Evolutionary conservation across 1,284 basidiomycete species (phyloP).

Genomic region (Naganishia sp.): DNA sequence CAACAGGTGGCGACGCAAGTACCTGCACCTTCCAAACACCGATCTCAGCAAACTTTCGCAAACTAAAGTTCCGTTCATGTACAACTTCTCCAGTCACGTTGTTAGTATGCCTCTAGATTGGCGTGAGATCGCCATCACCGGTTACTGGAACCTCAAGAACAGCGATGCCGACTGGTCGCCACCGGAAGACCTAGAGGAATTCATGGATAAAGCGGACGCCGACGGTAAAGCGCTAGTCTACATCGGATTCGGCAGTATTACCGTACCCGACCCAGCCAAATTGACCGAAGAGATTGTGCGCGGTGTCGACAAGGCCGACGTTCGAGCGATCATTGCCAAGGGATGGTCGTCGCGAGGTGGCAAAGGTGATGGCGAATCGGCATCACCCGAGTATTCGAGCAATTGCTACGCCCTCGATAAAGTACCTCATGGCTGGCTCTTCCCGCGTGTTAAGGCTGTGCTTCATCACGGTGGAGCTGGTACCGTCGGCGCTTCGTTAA

Average conservation of each 20-base stretch:
- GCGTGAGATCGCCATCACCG: conserved; percentile 58
- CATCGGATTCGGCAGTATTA: conserved; percentile 70
- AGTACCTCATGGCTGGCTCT: conserved; percentile 79
- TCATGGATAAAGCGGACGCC: conserved; percentile 62
- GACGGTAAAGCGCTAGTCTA: conserved; percentile 70
- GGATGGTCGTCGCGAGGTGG: conserved; percentile 67
- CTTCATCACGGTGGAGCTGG: conserved; percentile 73
- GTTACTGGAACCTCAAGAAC: conserved; percentile 68
- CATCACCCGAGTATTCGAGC: conserved; percentile 14
- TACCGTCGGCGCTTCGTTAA: conserved; percentile 67
- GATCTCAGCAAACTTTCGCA: conserved; percentile 67
- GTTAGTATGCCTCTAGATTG: conserved; percentile 74
- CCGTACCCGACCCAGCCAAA: conserved; percentile 67
- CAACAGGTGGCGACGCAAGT: conserved; percentile 68
- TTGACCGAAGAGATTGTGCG: conserved; percentile 67
- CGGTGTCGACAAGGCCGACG: conserved; percentile 66
- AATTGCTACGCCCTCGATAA: conserved; percentile 60
- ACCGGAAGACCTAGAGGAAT: conserved; percentile 60
- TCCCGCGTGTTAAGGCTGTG: conserved; percentile 66
- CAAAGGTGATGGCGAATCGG: conserved; percentile 51
- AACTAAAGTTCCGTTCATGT: conserved; percentile 70
- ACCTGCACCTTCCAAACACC: conserved; percentile 62
- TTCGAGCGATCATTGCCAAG: conserved; percentile 72
- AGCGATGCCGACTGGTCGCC: conserved; percentile 63
- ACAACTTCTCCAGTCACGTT: conserved; percentile 64